Percentiles rank a stretch among this genome's conserved stretches.
phyloP scores from a whole-genome alignment of 129 eudicot species.

The Helianthus tuberosus region DNA sequence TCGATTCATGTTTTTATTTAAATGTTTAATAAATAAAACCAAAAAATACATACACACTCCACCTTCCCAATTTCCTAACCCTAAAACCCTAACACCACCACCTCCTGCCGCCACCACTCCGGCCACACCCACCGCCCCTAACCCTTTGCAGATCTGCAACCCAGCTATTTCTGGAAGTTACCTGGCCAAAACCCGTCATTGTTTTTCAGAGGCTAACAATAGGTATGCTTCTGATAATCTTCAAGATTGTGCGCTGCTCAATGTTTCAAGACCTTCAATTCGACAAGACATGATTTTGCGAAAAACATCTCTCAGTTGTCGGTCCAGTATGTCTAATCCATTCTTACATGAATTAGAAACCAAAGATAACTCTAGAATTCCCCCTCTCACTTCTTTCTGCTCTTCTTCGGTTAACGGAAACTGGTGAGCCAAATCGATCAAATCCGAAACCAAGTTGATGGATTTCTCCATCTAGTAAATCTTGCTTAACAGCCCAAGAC shows the following conservation, averaged over 20 bases:
- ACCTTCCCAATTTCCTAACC: too few species aligned
- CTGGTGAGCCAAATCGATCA: conserved; percentile 64
- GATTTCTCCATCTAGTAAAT: conserved; percentile 63
- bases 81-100: too few species aligned
- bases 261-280: conserved; percentile 58
- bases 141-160: too few species aligned
- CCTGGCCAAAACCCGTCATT: too few species aligned
- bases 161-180: too few species aligned
- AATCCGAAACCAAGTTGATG: conserved; percentile 57
- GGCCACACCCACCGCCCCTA: too few species aligned
- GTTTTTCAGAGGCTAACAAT: too few species aligned
- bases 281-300: conserved; percentile 72
- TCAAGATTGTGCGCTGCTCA: conserved; percentile 42
- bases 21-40: too few species aligned
- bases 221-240: too few species aligned
- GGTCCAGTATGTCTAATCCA: conserved; percentile 66
- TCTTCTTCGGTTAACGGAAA: conserved; percentile 69
- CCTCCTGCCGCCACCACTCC: too few species aligned
- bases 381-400: conserved; percentile 62
- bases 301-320: conserved; percentile 64
- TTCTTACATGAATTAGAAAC: conserved; percentile 54
- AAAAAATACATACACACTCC: too few species aligned
- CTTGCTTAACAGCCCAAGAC: conserved; percentile 66
- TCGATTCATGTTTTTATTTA: too few species aligned
- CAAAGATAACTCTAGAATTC: conserved; percentile 45